Percentiles rank a stretch among this genome's conserved stretches.
phyloP scores from a whole-genome alignment of 177 flowering plant species.

The Vitis hybrid region DNA sequence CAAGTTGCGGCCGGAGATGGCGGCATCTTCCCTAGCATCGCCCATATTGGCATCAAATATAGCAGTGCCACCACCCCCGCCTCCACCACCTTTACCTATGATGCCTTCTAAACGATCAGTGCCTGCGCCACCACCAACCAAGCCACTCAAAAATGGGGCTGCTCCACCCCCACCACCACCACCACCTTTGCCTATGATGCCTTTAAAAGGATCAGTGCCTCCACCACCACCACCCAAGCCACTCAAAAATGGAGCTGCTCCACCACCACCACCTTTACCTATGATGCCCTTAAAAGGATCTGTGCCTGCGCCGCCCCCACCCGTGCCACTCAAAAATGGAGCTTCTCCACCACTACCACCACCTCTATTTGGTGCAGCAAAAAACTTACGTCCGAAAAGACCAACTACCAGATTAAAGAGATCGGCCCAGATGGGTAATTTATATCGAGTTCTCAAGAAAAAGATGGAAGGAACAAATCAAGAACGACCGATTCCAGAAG shows the following conservation, averaged over 20 bases:
- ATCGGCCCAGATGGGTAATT: constrained; percentile 55
- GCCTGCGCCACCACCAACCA: constrained; percentile 8
- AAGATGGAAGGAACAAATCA: constrained; percentile 51
- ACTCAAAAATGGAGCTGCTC: background rate
- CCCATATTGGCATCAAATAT: constrained; percentile 7
- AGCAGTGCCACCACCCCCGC: background rate
- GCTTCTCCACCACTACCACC: constrained; percentile 58
- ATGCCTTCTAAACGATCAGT: constrained; percentile 8
- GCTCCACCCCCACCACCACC: constrained; percentile 21
- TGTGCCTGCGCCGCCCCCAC: constrained; percentile 24
- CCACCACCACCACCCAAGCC: constrained; percentile 21
- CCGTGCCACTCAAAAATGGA: constrained; percentile 28
- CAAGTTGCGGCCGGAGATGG: too few species aligned
- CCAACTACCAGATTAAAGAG: constrained; percentile 48
- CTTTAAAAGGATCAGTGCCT: constrained; percentile 5
- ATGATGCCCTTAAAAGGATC: constrained; percentile 14
- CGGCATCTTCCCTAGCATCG: constrained; percentile 21
- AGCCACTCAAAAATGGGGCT: background rate
- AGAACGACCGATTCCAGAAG: constrained; percentile 16
- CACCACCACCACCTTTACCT: constrained; percentile 22
- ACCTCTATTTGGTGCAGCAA: constrained; percentile 25
- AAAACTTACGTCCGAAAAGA: constrained; percentile 43
- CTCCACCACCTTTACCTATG: constrained; percentile 19
- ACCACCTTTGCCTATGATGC: constrained; percentile 9
- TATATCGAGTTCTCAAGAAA: constrained; percentile 54